Conservation (phyloP, 345 rosid genomes). For the Eucalyptus caleyi region DNA sequence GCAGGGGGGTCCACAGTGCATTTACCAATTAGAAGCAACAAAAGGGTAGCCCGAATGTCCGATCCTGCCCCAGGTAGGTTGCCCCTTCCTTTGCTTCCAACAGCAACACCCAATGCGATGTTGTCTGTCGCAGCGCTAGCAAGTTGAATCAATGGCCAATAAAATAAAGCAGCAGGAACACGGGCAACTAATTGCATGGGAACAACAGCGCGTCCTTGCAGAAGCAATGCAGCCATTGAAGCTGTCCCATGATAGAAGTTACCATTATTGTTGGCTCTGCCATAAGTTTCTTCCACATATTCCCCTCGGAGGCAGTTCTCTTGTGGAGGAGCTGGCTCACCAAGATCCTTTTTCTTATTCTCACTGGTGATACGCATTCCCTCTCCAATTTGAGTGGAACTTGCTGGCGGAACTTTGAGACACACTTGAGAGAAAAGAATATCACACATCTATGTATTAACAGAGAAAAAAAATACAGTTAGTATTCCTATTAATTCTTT, state of each 20-base stretch:
- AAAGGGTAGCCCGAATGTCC: conserved; percentile 86
- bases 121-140: conserved; percentile 96
- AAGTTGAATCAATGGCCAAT: conserved; percentile 97
- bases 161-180: conserved; percentile 81
- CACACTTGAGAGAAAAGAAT: conserved; percentile 92
- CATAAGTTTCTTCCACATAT: conserved; percentile 31
- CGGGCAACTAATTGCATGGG: conserved; percentile 96
- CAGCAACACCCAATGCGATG: conserved; percentile 89
- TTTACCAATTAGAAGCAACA: conserved; percentile 87
- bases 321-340: conserved; percentile 22
- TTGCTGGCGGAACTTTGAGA: conserved; percentile 69
- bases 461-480: not conserved
- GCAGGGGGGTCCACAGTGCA: conserved; percentile 88
- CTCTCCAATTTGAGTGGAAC: conserved; percentile 27
- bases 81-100: conserved; percentile 99
- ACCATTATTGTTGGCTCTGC: conserved; percentile 23
- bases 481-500: not conserved
- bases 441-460: conserved; percentile 81
- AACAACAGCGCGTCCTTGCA: conserved; percentile 77
- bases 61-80: conserved; percentile 94
- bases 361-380: conserved; percentile 19
- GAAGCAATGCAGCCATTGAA: conserved; percentile 94
- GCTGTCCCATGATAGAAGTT: conserved; percentile 46
- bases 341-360: conserved; percentile 18
- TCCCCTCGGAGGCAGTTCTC: conserved; percentile 18